phyloP scores from a whole-genome alignment of 148 eudicot species.

The Pharnaceum exiguum region DNA sequence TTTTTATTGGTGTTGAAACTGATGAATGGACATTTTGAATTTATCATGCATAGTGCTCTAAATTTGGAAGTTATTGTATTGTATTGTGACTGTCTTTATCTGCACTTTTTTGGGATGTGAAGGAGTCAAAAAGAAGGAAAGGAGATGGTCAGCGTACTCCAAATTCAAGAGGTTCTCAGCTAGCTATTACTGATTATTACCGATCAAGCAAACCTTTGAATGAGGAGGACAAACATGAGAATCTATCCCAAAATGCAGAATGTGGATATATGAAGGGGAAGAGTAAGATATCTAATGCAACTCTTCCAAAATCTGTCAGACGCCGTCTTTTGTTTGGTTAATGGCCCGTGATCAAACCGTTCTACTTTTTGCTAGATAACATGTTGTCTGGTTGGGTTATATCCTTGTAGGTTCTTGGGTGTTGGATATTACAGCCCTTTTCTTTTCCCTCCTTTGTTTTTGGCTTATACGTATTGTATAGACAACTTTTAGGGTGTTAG shows the following conservation, averaged over 20 bases:
- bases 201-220: constrained; percentile 47
- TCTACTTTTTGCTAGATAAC: not conserved
- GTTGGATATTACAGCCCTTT: too few relatives aligned
- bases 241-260: constrained; percentile 9
- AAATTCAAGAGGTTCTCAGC: constrained; percentile 38
- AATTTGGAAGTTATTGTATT: not conserved
- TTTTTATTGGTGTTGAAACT: too few relatives aligned
- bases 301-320: constrained; percentile 72
- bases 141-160: constrained; percentile 32
- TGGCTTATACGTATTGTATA: too few relatives aligned
- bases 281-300: constrained; percentile 31
- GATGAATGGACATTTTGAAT: not conserved
- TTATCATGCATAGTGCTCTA: not conserved
- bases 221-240: constrained; percentile 28
- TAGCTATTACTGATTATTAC: constrained; percentile 66
- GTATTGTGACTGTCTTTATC: not conserved
- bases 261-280: constrained; percentile 30
- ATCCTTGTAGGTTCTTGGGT: not conserved
- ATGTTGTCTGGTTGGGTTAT: not conserved
- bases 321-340: constrained; percentile 65
- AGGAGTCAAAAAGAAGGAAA: constrained; percentile 47
- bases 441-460: too few relatives aligned
- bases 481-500: too few relatives aligned
- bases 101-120: constrained; percentile 38
- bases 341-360: not conserved